phyloP scores from a whole-genome alignment of 192 early-diverging fungal species.

The Coemansia sp. region DNA sequence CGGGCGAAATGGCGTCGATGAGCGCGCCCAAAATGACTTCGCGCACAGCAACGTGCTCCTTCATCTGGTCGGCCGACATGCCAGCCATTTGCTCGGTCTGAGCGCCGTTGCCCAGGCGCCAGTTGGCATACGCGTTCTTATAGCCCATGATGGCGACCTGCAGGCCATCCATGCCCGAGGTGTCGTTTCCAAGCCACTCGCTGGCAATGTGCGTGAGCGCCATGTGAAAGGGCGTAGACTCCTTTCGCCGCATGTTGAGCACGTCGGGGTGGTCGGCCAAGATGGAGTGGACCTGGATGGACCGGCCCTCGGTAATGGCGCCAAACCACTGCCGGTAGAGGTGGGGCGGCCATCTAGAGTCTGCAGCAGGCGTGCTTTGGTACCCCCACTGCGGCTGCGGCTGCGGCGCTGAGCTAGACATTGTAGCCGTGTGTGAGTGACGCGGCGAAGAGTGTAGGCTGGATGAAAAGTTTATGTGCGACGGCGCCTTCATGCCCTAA shows the following conservation, averaged over 20 bases:
- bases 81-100: conserved; percentile 43
- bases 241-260: conserved; percentile 49
- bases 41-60: conserved; percentile 48
- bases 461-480: conserved; percentile 52
- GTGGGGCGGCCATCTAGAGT: conserved; percentile 27
- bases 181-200: conserved; percentile 54
- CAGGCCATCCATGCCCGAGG: conserved; percentile 55
- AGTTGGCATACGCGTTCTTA: conserved; percentile 54
- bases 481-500: conserved; percentile 52
- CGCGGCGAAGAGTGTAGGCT: conserved; percentile 29
- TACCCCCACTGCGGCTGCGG: neutral
- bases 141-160: conserved; percentile 55
- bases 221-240: conserved; percentile 52
- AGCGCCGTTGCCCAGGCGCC: conserved; percentile 46
- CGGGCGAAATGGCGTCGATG: conserved; percentile 49
- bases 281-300: conserved; percentile 53
- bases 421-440: conserved; percentile 10
- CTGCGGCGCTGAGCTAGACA: conserved; percentile 1
- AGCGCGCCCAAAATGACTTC: conserved; percentile 51
- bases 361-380: neutral
- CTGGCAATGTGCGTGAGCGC: conserved; percentile 49
- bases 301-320: conserved; percentile 52
- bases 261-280: conserved; percentile 48
- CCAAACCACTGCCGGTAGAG: conserved; percentile 55
- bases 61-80: conserved; percentile 49